These are phyloP conservation scores for Trichothecium roseum DNA, from an alignment of 2,329 filamentous ascomycete genomes.

Conservation along the genomic window DNA sequence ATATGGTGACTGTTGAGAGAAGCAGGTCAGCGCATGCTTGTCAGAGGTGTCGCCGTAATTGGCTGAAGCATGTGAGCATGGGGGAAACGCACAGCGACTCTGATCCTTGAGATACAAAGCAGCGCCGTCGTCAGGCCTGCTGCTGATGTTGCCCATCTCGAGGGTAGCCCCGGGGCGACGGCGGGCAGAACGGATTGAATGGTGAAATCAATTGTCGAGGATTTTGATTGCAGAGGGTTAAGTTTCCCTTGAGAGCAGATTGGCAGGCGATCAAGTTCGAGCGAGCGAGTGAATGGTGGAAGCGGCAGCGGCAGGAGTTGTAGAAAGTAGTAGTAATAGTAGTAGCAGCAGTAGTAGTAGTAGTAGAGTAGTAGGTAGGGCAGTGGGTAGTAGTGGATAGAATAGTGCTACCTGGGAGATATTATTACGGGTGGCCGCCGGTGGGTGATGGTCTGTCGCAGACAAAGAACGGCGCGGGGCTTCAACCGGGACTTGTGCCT, in stretches of 20 bases:
- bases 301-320: too few species aligned
- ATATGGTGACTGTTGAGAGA: conserved; percentile 62
- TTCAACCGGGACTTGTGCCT: too few species aligned
- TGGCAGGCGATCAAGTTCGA: conserved; percentile 3
- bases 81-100: conserved; percentile 60
- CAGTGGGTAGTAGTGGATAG: too few species aligned
- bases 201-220: too few species aligned
- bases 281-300: too few species aligned
- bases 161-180: conserved; percentile 10
- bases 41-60: not conserved
- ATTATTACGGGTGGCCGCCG: too few species aligned
- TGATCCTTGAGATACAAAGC: conserved; percentile 83
- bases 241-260: not conserved
- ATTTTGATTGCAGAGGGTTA: conserved; percentile 4
- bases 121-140: conserved; percentile 74
- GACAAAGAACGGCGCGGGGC: too few species aligned
- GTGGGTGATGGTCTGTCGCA: too few species aligned
- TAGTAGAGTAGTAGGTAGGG: too few species aligned
- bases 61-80: conserved; percentile 3
- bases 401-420: too few species aligned
- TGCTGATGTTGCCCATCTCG: conserved; percentile 87
- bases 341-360: too few species aligned
- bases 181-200: not conserved
- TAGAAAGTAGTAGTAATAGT: too few species aligned
- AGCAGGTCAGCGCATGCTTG: conserved; percentile 9